These are phyloP conservation scores for Verticillium albo-atrum DNA, from an alignment of 2,329 filamentous ascomycete genomes.

Conservation along the genomic window DNA sequence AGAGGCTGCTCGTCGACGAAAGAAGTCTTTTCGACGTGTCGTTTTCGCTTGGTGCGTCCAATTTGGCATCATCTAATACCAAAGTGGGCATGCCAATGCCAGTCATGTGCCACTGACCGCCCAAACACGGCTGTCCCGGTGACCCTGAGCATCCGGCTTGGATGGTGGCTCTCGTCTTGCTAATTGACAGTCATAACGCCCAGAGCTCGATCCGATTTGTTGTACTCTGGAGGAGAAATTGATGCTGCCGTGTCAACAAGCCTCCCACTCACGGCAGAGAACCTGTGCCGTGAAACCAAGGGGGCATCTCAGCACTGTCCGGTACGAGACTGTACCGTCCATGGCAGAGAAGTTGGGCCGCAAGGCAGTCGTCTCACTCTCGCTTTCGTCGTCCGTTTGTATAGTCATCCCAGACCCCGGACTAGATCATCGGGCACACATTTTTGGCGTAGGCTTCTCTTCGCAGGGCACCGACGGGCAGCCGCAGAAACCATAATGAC, in stretches of 20 bases:
- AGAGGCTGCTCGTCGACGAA: conserved; percentile 3
- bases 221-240: too few species aligned
- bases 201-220: not conserved
- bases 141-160: too few species aligned
- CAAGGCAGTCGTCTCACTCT: not conserved
- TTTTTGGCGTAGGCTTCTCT: not conserved
- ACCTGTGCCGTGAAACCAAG: not conserved
- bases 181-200: not conserved
- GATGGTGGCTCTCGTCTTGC: not conserved
- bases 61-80: not conserved
- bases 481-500: conserved; percentile 30
- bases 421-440: not conserved
- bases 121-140: not conserved
- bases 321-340: not conserved
- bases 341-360: not conserved
- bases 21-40: conserved; percentile 1
- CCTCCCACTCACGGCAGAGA: not conserved
- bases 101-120: not conserved
- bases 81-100: not conserved
- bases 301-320: not conserved
- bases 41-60: conserved; percentile 1
- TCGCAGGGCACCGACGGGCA: conserved; percentile 21
- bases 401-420: not conserved
- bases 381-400: not conserved
- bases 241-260: not conserved